Evolutionary conservation across 768 basidiomycete genomes (phyloP).

Genomic region (Termitomyces sp.): DNA sequence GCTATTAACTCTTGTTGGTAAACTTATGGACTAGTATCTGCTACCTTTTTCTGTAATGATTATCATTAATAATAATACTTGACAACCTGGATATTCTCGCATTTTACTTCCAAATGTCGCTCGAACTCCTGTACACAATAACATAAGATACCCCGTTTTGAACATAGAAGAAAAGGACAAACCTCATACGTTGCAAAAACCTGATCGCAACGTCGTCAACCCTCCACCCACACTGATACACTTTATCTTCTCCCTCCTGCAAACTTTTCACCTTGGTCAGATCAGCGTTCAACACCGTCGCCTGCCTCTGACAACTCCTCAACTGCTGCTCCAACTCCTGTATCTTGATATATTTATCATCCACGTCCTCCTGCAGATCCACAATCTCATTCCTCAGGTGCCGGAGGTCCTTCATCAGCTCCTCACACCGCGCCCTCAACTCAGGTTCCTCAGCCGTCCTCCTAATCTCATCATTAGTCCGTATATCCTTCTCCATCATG

Average conservation of each 20-base stretch:
- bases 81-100: background rate
- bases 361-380: conserved; percentile 11
- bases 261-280: conserved; percentile 19
- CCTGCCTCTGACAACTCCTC: conserved; percentile 20
- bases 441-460: conserved; percentile 56
- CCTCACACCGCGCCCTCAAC: conserved; percentile 32
- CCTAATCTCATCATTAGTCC: conserved; percentile 61
- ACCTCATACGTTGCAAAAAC: conserved; percentile 5
- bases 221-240: conserved; percentile 9
- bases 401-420: conserved; percentile 25
- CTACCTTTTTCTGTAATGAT: no score
- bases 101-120: no score
- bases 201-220: conserved; percentile 3
- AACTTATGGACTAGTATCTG: background rate
- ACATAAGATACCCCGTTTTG: background rate
- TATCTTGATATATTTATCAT: conserved; percentile 4
- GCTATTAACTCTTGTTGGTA: background rate
- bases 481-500: conserved; percentile 50
- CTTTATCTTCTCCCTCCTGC: conserved; percentile 1
- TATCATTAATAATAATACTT: background rate
- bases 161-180: background rate
- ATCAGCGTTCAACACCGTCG: conserved; percentile 18
- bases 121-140: conserved; percentile 1
- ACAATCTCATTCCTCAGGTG: conserved; percentile 18
- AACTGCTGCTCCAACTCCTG: conserved; percentile 11